Percentiles rank a stretch among this genome's conserved stretches.
phyloP scores from a whole-genome alignment of 2,329 filamentous ascomycete genomes.

The Sporothrix euskadiensis region DNA sequence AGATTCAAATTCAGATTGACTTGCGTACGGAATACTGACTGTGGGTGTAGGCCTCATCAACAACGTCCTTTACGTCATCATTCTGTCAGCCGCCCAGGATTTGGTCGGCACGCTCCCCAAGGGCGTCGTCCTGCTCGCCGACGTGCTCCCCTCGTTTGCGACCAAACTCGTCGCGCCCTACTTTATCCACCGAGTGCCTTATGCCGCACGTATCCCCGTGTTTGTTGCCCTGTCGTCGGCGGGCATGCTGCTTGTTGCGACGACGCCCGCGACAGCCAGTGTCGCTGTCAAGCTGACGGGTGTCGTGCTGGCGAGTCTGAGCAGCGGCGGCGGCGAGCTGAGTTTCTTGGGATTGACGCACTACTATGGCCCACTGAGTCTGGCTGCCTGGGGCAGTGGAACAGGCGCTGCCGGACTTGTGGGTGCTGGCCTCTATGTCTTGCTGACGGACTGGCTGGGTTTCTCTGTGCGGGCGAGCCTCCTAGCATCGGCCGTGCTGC shows the following conservation, averaged over 20 bases:
- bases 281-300: constrained; percentile 77
- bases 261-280: constrained; percentile 67
- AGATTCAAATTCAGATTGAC: too few relatives aligned
- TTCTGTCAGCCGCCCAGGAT: constrained; percentile 91
- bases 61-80: constrained; percentile 96
- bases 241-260: constrained; percentile 87
- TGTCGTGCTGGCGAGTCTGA: constrained; percentile 80
- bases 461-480: constrained; percentile 74
- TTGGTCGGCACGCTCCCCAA: constrained; percentile 89
- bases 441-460: constrained; percentile 77
- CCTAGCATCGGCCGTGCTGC: constrained; percentile 75
- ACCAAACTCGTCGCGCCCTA: constrained; percentile 89
- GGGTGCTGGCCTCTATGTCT: constrained; percentile 83
- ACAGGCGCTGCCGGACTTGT: constrained; percentile 86
- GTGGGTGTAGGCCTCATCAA: constrained; percentile 75
- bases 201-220: constrained; percentile 69
- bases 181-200: constrained; percentile 86
- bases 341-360: constrained; percentile 91
- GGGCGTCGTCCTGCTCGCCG: constrained; percentile 86
- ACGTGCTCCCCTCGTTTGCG: constrained; percentile 85
- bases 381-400: constrained; percentile 90
- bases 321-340: constrained; percentile 83
- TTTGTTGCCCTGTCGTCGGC: constrained; percentile 74
- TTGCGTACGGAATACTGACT: too few relatives aligned
- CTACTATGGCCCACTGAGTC: constrained; percentile 83